These are phyloP conservation scores for Musa itinerans DNA, from an alignment of 176 grass and related monocot genomes.

Conservation along the genomic window DNA sequence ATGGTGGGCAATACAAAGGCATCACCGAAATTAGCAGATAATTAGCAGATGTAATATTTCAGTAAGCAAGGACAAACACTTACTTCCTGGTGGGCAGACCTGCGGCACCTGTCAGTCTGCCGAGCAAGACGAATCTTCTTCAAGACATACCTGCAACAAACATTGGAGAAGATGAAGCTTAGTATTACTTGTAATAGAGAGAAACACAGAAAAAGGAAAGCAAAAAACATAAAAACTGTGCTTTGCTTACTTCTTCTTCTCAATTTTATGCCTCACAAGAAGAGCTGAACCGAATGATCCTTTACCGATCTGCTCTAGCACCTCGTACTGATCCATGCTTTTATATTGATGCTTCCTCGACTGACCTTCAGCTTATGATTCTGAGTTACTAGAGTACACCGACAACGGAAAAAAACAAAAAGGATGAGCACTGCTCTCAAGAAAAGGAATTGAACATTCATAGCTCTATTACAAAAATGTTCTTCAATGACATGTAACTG, in stretches of 20 bases:
- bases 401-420: neutral
- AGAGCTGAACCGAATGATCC: constrained; percentile 90
- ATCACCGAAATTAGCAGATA: neutral
- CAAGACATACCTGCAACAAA: constrained; percentile 61
- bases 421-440: neutral
- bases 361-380: neutral
- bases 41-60: neutral
- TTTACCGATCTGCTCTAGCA: constrained; percentile 97
- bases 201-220: neutral
- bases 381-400: neutral
- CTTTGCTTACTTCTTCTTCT: constrained; percentile 80
- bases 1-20: neutral
- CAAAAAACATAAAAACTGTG: neutral
- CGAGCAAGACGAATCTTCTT: constrained; percentile 91
- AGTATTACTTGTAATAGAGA: neutral
- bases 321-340: constrained; percentile 90
- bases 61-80: neutral
- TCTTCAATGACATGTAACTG: neutral
- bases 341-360: neutral
- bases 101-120: constrained; percentile 70
- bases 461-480: neutral
- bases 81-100: constrained; percentile 95
- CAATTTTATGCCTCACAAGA: constrained; percentile 81
- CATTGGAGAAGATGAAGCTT: neutral
- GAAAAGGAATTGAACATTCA: neutral